Evolutionary conservation across 306 rosid genomes (phyloP).

Genomic region (Pyrus bretschneideri): DNA sequence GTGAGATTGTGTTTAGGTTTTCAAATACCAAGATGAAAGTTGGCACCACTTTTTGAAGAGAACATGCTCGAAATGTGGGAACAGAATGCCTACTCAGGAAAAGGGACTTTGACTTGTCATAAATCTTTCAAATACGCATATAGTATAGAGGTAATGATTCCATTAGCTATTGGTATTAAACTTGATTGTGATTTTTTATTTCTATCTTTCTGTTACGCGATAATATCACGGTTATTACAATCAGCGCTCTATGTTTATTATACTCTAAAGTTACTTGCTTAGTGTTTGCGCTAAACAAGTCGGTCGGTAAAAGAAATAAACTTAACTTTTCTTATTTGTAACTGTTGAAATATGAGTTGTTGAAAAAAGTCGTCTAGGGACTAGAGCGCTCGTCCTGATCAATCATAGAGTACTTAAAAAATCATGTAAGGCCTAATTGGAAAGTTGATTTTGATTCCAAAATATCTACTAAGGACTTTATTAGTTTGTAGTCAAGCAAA

Average conservation of each 20-base stretch:
- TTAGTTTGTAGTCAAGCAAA: background rate
- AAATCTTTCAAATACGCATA: conserved; percentile 8
- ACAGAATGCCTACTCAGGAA: conserved; percentile 4
- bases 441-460: conserved; percentile 40
- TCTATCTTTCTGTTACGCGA: conserved; percentile 33
- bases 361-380: too few relatives aligned
- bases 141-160: conserved; percentile 27
- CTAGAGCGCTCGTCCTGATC: too few relatives aligned
- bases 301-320: too few relatives aligned
- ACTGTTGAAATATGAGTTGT: too few relatives aligned
- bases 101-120: conserved; percentile 32
- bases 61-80: conserved; percentile 32
- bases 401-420: background rate
- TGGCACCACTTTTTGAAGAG: conserved; percentile 13
- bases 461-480: background rate
- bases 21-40: conserved; percentile 10
- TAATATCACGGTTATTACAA: background rate
- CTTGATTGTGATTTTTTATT: conserved; percentile 2
- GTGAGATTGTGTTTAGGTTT: background rate
- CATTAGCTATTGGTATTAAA: conserved; percentile 18
- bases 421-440: conserved; percentile 6
- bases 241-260: too few relatives aligned
- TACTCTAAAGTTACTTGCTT: too few relatives aligned
- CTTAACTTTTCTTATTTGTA: too few relatives aligned
- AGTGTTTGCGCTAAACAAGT: too few relatives aligned